A percentile compares a stretch with the other conserved stretches of the same genome.
phyloP scores from a whole-genome alignment of 2,329 filamentous ascomycete species.

The Furcasterigmium furcatum region DNA sequence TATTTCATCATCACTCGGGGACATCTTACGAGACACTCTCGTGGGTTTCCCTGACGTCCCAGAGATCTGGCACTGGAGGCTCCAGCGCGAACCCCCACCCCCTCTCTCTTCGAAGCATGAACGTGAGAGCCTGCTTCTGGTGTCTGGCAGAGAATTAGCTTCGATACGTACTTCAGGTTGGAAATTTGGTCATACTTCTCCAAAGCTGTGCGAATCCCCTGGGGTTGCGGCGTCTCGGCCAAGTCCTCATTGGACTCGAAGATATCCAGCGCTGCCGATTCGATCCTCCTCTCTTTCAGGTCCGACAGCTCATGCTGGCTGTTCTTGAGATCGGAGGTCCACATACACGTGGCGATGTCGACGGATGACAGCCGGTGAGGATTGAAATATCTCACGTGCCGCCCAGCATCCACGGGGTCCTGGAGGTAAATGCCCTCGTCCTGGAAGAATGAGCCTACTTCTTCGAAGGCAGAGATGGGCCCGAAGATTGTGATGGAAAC shows the following conservation, averaged over 20 bases:
- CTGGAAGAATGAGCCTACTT: conserved; percentile 25
- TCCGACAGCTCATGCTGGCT: neutral
- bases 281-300: conserved; percentile 4
- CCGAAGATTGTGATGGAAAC: conserved; percentile 26
- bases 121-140: conserved; percentile 39
- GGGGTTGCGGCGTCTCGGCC: conserved; percentile 22
- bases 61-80: conserved; percentile 23
- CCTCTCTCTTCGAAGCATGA: conserved; percentile 33
- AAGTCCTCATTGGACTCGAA: conserved; percentile 20
- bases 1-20: neutral
- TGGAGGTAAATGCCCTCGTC: conserved; percentile 27
- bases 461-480: conserved; percentile 16
- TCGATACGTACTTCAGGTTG: neutral
- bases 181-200: conserved; percentile 16
- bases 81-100: conserved; percentile 27
- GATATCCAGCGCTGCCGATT: conserved; percentile 17
- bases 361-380: conserved; percentile 26
- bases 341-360: conserved; percentile 6
- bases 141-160: conserved; percentile 23
- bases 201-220: conserved; percentile 15
- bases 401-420: conserved; percentile 23
- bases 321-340: conserved; percentile 9
- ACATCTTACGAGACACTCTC: conserved; percentile 14
- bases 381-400: conserved; percentile 27
- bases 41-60: conserved; percentile 20